Conservation (phyloP, 331 rosid genomes). For the Acacia concinna region DNA sequence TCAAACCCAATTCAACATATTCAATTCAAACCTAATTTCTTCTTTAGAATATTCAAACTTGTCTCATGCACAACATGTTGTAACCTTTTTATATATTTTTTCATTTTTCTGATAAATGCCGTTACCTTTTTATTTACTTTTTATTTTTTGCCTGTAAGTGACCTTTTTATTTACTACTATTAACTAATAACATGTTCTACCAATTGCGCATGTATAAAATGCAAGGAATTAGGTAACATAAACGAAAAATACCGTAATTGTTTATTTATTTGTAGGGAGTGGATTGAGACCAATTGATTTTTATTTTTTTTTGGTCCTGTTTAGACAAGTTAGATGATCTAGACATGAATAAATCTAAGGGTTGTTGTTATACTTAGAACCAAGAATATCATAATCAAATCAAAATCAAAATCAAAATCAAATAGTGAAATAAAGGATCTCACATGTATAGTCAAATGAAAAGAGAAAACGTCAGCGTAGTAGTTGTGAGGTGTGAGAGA, state of each 20-base stretch:
- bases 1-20: neutral
- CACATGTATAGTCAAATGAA: neutral
- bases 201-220: neutral
- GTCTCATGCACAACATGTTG: neutral
- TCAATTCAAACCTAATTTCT: neutral
- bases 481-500: neutral
- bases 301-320: no score
- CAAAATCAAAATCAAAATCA: neutral
- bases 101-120: no score
- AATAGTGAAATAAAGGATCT: neutral
- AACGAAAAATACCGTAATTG: no score
- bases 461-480: neutral
- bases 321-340: neutral
- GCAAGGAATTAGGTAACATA: neutral
- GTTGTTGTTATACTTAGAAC: neutral
- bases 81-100: neutral
- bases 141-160: no score
- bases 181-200: neutral
- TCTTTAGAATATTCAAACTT: neutral
- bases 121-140: no score
- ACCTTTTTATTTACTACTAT: neutral
- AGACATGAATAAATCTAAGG: neutral
- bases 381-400: neutral
- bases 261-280: no score
- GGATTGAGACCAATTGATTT: no score